These are phyloP conservation scores for Microascus cirrosus DNA, from an alignment of 2,329 filamentous ascomycete species.

Conservation along the genomic window DNA sequence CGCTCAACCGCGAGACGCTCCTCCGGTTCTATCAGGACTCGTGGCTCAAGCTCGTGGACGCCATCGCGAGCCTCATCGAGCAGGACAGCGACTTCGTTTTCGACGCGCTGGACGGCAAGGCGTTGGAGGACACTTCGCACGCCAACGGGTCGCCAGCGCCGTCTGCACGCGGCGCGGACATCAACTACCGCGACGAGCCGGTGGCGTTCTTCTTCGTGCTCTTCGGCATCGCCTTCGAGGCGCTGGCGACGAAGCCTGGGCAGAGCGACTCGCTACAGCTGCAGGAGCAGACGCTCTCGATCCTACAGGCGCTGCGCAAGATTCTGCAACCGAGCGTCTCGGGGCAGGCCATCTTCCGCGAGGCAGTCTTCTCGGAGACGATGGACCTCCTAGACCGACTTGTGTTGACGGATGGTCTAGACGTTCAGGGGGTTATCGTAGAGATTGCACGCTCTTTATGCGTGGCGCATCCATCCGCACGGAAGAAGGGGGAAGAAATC, in stretches of 20 bases:
- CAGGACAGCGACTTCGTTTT: constrained; percentile 98
- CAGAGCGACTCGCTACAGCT: constrained; percentile 44
- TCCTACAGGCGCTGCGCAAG: constrained; percentile 84
- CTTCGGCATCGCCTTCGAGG: constrained; percentile 93
- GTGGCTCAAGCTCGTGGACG: constrained; percentile 93
- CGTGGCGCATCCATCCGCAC: constrained; percentile 81
- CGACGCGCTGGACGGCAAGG: constrained; percentile 85
- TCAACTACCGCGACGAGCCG: constrained; percentile 96
- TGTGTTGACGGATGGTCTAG: constrained; percentile 78
- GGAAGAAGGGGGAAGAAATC: constrained; percentile 34
- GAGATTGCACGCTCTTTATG: constrained; percentile 87
- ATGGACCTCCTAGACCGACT: constrained; percentile 92
- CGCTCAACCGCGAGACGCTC: constrained; percentile 85
- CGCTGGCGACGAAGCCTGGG: constrained; percentile 67
- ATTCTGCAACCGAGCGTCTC: constrained; percentile 91
- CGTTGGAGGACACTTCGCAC: constrained; percentile 30
- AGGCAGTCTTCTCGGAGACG: constrained; percentile 91
- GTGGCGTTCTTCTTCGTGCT: constrained; percentile 98
- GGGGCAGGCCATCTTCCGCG: constrained; percentile 91
- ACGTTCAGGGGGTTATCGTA: constrained; percentile 85
- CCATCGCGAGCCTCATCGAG: constrained; percentile 92
- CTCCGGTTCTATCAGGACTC: constrained; percentile 94
- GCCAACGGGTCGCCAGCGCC: constrained; percentile 43
- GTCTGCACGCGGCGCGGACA: constrained; percentile 43
- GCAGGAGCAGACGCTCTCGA: constrained; percentile 73